These are phyloP conservation scores for Kwoniella dejecticola DNA, from an alignment of 768 basidiomycete species.

Conservation along the genomic window DNA sequence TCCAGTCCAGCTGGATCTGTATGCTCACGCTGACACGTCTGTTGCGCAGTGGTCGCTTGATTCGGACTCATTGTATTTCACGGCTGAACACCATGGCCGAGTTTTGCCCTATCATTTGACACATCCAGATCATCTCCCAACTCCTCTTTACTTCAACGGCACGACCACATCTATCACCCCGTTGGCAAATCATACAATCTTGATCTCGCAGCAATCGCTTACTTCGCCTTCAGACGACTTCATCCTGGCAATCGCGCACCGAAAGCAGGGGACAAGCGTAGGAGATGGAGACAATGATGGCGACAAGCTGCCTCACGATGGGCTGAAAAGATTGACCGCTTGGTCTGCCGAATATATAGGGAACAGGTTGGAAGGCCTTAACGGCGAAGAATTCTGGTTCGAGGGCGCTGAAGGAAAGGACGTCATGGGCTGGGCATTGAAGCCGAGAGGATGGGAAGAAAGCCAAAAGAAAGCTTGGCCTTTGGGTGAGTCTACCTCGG, in stretches of 20 bases:
- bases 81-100: constrained; percentile 75
- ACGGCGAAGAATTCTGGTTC: constrained; percentile 83
- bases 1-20: not conserved
- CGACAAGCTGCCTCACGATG: constrained; percentile 34
- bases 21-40: not conserved
- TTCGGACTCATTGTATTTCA: constrained; percentile 69
- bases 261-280: not conserved
- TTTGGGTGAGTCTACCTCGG: constrained; percentile 56
- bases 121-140: constrained; percentile 40
- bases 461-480: constrained; percentile 68
- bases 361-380: constrained; percentile 33
- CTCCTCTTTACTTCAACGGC: constrained; percentile 42
- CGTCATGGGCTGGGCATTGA: constrained; percentile 83
- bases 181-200: constrained; percentile 64
- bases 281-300: constrained; percentile 56
- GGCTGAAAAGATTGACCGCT: constrained; percentile 64
- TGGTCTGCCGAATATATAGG: constrained; percentile 64
- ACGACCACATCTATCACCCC: constrained; percentile 59
- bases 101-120: constrained; percentile 55
- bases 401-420: constrained; percentile 72
- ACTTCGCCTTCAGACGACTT: constrained; percentile 79
- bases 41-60: constrained; percentile 69
- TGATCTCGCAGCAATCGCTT: constrained; percentile 74
- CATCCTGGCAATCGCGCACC: constrained; percentile 59
- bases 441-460: constrained; percentile 73